Percentiles rank a stretch among this genome's conserved stretches.
phyloP scores from a whole-genome alignment of 2,329 filamentous ascomycete genomes.

The Pyrenophora teres region DNA sequence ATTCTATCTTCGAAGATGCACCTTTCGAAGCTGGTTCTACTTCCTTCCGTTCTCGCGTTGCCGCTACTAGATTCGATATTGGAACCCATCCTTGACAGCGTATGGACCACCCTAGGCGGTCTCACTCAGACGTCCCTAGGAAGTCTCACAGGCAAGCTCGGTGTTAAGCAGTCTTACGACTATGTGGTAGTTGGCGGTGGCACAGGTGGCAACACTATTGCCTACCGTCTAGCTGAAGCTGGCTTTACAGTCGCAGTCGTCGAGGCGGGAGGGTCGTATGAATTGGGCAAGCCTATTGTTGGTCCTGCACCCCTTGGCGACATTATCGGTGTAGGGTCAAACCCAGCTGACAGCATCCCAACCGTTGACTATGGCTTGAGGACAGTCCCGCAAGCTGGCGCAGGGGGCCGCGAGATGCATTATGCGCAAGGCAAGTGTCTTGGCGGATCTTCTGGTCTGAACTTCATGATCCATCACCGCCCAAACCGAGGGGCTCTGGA shows the following conservation, averaged over 20 bases:
- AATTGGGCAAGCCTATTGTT: conserved; percentile 23
- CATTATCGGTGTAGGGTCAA: conserved; percentile 1
- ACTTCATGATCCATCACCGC: conserved; percentile 1
- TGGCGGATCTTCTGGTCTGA: conserved; percentile 23
- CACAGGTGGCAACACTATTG: conserved; percentile 23
- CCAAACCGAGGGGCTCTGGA: conserved; percentile 1
- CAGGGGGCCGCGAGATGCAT: not conserved
- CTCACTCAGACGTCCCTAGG: not conserved
- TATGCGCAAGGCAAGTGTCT: conserved; percentile 5
- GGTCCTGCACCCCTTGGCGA: conserved; percentile 17
- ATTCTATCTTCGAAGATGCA: not conserved
- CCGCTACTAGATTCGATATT: not conserved
- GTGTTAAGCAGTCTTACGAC: conserved; percentile 19
- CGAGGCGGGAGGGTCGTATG: conserved; percentile 28
- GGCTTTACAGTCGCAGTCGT: conserved; percentile 3
- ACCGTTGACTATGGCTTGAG: conserved; percentile 7
- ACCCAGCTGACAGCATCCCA: conserved; percentile 20
- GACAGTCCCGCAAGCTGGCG: conserved; percentile 1
- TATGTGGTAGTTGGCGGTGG: conserved; percentile 35
- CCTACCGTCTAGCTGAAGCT: conserved; percentile 27
- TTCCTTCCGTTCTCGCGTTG: not conserved
- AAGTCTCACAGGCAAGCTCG: not conserved
- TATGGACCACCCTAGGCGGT: not conserved
- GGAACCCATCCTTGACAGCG: not conserved
- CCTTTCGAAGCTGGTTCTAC: not conserved